Base-by-base conservation (phyloP, 192 early-diverging fungal genomes). In the Backusella australiensis region DNA sequence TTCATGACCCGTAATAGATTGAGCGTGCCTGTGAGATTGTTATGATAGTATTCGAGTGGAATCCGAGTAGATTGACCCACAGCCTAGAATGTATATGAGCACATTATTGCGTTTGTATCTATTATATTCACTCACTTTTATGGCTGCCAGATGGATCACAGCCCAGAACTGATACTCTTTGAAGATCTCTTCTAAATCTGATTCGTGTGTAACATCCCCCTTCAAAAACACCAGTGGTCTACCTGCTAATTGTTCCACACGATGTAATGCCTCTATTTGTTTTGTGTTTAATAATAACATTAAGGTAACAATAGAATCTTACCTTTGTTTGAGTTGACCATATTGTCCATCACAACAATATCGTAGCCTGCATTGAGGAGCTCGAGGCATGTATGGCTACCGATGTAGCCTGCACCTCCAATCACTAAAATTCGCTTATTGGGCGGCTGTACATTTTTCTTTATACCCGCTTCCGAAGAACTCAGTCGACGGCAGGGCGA, bases 301-400 rank as follows among this genome's bases (percentile, higher is more conserved):
- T 39, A 39, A 44, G 42, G 42, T 44, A 44, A 44, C 42, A 14
- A 44, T 44, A 0, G 1, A 6, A 23, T 11, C 9, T 68, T 79
- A 79, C 78, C 80, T 39, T 74, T 53, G 46, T 81, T 77, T 67
- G 91, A 89, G 82, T 94, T 98, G 75, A 90, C 90, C 73, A 99
- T 86, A 81, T 97, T 98, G 86, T 99, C 97, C 34, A 97, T 83
- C 7, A 97, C 93, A 15, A 99, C 91, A 39, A 99, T 91, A 74
- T 96, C 88, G 83, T 94, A 94, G 44, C 89, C 89, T 14, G 83
- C 80, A 59, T 89, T 89, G 53, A 89, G 71, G 1, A 99, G 89
- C 78, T 96, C 93, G n/a, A 94, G 78, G 7, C 96, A 93, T 2
- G 94, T 91, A 87, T 99, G 97, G 17, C 92, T 94, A n/a, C 97